Base-by-base conservation (phyloP, 2,329 filamentous ascomycete species). In the Exophiala sp. region DNA sequence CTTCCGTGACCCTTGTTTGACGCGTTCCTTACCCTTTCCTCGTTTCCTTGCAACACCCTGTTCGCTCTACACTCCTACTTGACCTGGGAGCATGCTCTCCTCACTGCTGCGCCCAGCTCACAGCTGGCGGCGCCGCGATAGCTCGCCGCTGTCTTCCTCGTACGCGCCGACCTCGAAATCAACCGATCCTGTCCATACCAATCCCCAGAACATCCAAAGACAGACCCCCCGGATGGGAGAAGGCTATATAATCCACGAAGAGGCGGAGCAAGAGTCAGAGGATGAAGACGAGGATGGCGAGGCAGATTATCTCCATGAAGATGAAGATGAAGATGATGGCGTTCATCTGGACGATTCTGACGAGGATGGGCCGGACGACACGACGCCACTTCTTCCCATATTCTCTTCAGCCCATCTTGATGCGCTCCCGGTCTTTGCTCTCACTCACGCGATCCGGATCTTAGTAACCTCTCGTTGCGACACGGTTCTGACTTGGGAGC, bases 401-500 rank as follows among this genome's bases (percentile, higher is more conserved):
- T 94, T 94, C 67, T 89, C 86, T 40, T 79, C 85, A 18, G 79
- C 80, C 48, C 83, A 90, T 68, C 76, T 94, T 58, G 86, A 86
- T 88, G 78, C 85, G 8, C 77, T 96, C 5, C 90, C 91, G 16
- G 82, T 95, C 50, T 96, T 96, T 73, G 86, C 83, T 67, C 82
- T 94, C 59, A 95, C 90, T 22, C 91, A 96, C 68, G 82, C 87
- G 24, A 90, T 96, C 56, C 86, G 91, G 58, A 82, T 89, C 46
- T 78, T 96, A 49, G 83, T 97, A 53, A 80, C 87, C 58, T 78
- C 87, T 52, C 82, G 86, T 64, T 95, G 88, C 68, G 91, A 97
- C 71, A 96, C 90, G 1, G 91, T 88, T 0, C 72, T 97, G 43
- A 85, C 88, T 13, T 97, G 90, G 90, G 91, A 97, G 58, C 91